phyloP scores from a whole-genome alignment of 1,139 yeast genomes.

The Candida dubliniensis region DNA sequence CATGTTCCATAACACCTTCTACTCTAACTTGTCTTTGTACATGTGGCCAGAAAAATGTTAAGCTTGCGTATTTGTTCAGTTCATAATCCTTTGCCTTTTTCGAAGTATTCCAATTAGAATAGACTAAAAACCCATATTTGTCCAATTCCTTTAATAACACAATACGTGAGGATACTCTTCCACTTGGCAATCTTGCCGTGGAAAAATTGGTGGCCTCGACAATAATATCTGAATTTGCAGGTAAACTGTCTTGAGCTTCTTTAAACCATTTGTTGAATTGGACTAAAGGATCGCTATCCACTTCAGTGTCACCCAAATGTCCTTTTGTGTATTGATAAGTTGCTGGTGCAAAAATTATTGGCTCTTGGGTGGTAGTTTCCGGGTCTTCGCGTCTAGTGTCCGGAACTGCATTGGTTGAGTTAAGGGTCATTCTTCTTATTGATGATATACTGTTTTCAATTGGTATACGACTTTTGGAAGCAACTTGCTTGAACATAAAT shows the following conservation, averaged over 20 bases:
- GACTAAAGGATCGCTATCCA: constrained; percentile 61
- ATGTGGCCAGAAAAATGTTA: constrained; percentile 92
- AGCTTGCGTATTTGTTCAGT: constrained; percentile 74
- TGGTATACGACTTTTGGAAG: constrained; percentile 1
- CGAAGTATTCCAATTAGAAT: constrained; percentile 88
- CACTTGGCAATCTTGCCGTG: constrained; percentile 84
- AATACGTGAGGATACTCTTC: constrained; percentile 80
- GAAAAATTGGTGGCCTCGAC: constrained; percentile 84
- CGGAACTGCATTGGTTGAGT: background rate
- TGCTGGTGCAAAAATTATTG: constrained; percentile 69
- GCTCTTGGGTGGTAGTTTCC: constrained; percentile 20
- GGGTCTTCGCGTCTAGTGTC: constrained; percentile 11
- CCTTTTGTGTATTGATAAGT: constrained; percentile 85
- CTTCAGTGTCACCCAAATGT: constrained; percentile 54
- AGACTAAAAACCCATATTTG: constrained; percentile 78
- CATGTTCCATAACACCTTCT: constrained; percentile 80
- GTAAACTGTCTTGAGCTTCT: constrained; percentile 55
- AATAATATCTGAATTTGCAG: constrained; percentile 46
- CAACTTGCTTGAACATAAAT: constrained; percentile 8
- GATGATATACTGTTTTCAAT: constrained; percentile 4
- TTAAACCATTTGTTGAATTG: constrained; percentile 86
- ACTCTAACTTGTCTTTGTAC: constrained; percentile 90
- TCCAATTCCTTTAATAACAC: constrained; percentile 90
- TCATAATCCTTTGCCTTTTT: constrained; percentile 73
- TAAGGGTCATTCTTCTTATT: constrained; percentile 5